Base-by-base conservation (phyloP, 106 monocot species). In the Chionographis japonica region DNA sequence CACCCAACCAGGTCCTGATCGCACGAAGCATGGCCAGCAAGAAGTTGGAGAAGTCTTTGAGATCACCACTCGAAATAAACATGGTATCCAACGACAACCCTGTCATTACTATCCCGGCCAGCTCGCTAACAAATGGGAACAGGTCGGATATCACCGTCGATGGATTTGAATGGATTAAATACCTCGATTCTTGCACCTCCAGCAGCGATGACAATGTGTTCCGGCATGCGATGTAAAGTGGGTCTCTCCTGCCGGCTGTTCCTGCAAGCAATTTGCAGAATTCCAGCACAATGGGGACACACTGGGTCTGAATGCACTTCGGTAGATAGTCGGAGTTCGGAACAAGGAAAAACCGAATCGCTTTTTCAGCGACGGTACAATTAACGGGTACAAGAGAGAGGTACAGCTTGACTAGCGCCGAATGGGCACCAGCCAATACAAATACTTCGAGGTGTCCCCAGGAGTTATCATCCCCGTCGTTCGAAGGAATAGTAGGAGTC, bases 341-440 rank as follows among this genome's bases (percentile, higher is more conserved):
- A 14, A 36, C 46, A 6, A 87, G 71, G 20, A 95, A 91, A 6
- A 67, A 27, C 35, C 61, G 59, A 38, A 95, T 80, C 16, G 75
- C 59, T 2, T 58, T 54, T 37, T 83, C 75, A 0, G 85, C 94
- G 3, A 62, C 8, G 2, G 7, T 4, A 14, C 60, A 61, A 13
- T 54, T 27, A 1, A 9, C 40, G 2, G 3, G 3, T 4, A 12
- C 17, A 0, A 15, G 13, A 1, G 81, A 79, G 19, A 78, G 54
- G 61, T 88, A 95, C 17, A 88, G 78, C 60, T 67, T 75, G 38
- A 95, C 88, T 6, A 94, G 73, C 4, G 78, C 72, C 8, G 75
- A 61, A 15, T 88, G 65, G 20, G 78, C 94, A 8, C 79, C 82
- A 0, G 87, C 67, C 12, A 54, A 11, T 8, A 77, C 35, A 53